Percentiles rank a stretch among this genome's conserved stretches.
Conservation (phyloP, 2,329 filamentous ascomycete species). For the Ambrosiella beaveri region DNA sequence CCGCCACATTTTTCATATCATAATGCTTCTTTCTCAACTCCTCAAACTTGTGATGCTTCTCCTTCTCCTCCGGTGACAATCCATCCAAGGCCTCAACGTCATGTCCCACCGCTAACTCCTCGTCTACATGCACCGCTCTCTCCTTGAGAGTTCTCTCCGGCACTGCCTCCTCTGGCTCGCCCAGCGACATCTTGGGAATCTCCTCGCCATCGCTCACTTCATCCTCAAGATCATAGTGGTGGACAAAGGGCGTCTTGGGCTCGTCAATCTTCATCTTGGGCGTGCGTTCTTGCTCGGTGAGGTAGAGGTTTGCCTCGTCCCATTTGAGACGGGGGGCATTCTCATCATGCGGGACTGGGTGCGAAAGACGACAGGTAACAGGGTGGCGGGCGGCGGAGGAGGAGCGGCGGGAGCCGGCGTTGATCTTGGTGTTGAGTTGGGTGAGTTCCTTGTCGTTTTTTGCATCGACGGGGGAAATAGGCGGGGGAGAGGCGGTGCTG, state of each 20-base stretch:
- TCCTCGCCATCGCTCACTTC: slow-evolving; percentile 69
- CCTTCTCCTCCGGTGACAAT: slow-evolving; percentile 53
- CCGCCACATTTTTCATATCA: slow-evolving; percentile 92
- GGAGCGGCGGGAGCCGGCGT: slow-evolving; percentile 73
- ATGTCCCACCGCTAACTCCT: slow-evolving; percentile 34
- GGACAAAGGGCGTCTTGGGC: slow-evolving; percentile 92
- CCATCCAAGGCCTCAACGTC: slow-evolving; percentile 37
- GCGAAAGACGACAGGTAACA: slow-evolving; percentile 45
- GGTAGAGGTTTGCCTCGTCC: slow-evolving; percentile 95
- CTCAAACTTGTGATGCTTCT: slow-evolving; percentile 88
- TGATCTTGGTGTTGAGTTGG: slow-evolving; percentile 83
- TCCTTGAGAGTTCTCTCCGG: slow-evolving; percentile 37
- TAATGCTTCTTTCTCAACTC: slow-evolving; percentile 89
- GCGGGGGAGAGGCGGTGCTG: slow-evolving; percentile 34
- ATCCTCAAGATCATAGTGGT: slow-evolving; percentile 75
- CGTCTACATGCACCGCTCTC: slow-evolving; percentile 55
- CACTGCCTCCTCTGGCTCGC: slow-evolving; percentile 69
- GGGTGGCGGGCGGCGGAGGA: slow-evolving; percentile 32
- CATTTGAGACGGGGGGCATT: slow-evolving; percentile 68
- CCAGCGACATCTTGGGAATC: slow-evolving; percentile 80
- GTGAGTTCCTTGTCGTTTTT: slow-evolving; percentile 70
- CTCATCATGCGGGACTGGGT: slow-evolving; percentile 6
- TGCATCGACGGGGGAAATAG: slow-evolving; percentile 27
- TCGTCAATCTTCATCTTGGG: slow-evolving; percentile 98
- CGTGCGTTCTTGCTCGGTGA: slow-evolving; percentile 88